Evolutionary conservation across 441 rosid species (phyloP), one percentile per base, ranked within the genome.

Genomic region (Bruguiera hainesii): DNA sequence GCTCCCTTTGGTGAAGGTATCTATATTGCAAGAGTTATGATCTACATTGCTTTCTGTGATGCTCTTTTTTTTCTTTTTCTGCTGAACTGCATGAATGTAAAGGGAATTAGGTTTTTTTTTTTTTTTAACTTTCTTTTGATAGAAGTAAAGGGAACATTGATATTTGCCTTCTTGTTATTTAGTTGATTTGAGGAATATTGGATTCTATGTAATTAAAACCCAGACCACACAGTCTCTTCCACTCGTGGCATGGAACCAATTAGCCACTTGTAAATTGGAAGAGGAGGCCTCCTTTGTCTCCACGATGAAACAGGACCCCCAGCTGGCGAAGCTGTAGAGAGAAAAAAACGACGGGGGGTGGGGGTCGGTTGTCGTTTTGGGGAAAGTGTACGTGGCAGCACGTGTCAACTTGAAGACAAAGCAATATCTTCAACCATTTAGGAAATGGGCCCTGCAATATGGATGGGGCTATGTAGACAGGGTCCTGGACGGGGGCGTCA

Each of bases 341-440:
- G 48, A 42, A 13, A 42, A 13, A 42, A 42, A 42, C 18, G 15
- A 37, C 16, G 19, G 31, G 23, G 21, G 31, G 20, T 20, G 33
- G 26, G 67, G 67, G 67, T 64, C 16, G 60, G 77, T 16, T 63
- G 75, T 71, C 73, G n/a, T 63, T 62, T 73, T 66, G 46, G 49
- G 16, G 18, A 16, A 67, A 56, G 55, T 46, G 29, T 66, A 76
- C 19, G 71, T 63, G 37, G 18, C 23, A 78, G 69, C 72, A 63
- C 63, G 72, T 71, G 72, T 66, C 68, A 35, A 31, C 61, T 53
- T 53, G 48, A 42, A 42, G 4, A 42, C 1, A 16, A 0, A 13
- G 48, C 16, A 2, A 42, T 35, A 8, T 1, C 42, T 8, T 35
- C 11, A 8, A 13, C 13, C 4, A 13, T 42, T 42, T 7, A 33